phyloP scores from a whole-genome alignment of 768 basidiomycete species.

The Tylopilus subfusipes region DNA sequence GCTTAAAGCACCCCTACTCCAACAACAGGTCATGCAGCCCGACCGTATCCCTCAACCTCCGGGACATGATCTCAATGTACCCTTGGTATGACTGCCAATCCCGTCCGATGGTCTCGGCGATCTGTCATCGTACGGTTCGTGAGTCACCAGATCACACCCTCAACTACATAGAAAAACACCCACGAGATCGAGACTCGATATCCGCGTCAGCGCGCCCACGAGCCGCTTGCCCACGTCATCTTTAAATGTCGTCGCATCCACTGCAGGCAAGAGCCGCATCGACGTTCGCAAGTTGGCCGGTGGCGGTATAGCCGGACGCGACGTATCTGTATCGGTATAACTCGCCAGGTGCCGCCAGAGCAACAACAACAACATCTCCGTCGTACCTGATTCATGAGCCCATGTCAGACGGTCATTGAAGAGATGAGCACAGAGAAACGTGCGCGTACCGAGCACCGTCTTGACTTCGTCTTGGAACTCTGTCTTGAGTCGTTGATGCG shows the following conservation, averaged over 20 bases:
- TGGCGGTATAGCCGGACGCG: slow-evolving; percentile 3
- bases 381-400: slow-evolving; percentile 49
- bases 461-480: slow-evolving; percentile 46
- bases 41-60: slow-evolving; percentile 61
- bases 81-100: slow-evolving; percentile 63
- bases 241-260: slow-evolving; percentile 58
- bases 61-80: slow-evolving; percentile 74
- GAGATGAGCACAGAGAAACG: background rate
- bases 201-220: slow-evolving; percentile 49
- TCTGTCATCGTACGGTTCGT: slow-evolving; percentile 29
- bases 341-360: slow-evolving; percentile 77
- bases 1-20: slow-evolving; percentile 13
- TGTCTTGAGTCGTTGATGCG: slow-evolving; percentile 46
- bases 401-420: background rate
- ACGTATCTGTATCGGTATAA: slow-evolving; percentile 43
- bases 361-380: slow-evolving; percentile 77
- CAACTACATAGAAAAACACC: slow-evolving; percentile 12
- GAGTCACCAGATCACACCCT: slow-evolving; percentile 10
- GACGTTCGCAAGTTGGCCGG: slow-evolving; percentile 40
- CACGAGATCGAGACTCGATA: slow-evolving; percentile 52
- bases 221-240: slow-evolving; percentile 55
- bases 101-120: slow-evolving; percentile 41
- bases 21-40: slow-evolving; percentile 49
- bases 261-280: slow-evolving; percentile 54
- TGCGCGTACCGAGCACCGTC: slow-evolving; percentile 47